A percentile compares a stretch with the other conserved stretches of the same genome.
phyloP scores from a whole-genome alignment of 106 monocot genomes.

The Dendrobium officinale region DNA sequence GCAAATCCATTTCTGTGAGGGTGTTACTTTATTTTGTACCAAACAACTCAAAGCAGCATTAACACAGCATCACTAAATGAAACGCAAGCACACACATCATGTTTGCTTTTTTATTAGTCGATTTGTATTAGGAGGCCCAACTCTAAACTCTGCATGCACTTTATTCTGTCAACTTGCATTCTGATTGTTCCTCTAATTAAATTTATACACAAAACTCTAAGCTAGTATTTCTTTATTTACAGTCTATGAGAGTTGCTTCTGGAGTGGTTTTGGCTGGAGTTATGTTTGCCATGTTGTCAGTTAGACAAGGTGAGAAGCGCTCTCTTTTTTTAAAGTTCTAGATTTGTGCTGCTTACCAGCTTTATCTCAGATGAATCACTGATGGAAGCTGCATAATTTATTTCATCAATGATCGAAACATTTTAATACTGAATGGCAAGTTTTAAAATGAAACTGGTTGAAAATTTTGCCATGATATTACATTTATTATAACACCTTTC shows the following conservation, averaged over 20 bases:
- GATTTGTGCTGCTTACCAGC: not conserved
- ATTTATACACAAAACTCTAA: not conserved
- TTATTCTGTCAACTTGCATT: not conserved
- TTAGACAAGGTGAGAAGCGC: constrained; percentile 58
- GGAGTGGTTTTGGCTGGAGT: constrained; percentile 48
- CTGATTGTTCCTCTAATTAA: not conserved
- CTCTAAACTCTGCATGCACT: not conserved
- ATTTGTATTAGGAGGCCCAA: not conserved
- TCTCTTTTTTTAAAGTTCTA: not conserved
- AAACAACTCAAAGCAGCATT: not conserved
- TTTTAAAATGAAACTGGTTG: not conserved
- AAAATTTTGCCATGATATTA: not conserved
- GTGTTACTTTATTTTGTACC: not conserved
- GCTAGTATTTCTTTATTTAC: constrained; percentile 14
- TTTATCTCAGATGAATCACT: not conserved
- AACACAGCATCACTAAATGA: not conserved
- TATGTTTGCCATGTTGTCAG: constrained; percentile 58
- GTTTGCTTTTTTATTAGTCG: not conserved
- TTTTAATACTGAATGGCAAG: not conserved
- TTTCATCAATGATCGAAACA: not conserved
- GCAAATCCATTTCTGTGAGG: not conserved
- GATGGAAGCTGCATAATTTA: not conserved
- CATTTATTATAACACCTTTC: not conserved
- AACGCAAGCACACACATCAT: not conserved
- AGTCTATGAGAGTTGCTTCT: constrained; percentile 64